Evolutionary conservation across 2,329 filamentous ascomycete species (phyloP).

Genomic region (Lachnellula hyalina): DNA sequence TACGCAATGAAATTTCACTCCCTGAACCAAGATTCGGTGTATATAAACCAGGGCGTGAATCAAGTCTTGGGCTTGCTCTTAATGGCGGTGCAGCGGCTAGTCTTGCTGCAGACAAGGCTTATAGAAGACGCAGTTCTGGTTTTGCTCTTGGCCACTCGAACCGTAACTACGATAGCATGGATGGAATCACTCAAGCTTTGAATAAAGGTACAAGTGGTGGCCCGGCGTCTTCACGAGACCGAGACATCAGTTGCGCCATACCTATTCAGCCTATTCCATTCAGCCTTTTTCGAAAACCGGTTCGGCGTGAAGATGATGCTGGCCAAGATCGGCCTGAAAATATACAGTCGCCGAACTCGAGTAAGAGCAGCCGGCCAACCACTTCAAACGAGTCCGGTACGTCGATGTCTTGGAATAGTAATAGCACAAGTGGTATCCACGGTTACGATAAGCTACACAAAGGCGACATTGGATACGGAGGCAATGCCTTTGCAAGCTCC

Average conservation of each 20-base stretch:
- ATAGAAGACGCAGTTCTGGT: constrained; percentile 52
- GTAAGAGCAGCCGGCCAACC: constrained; percentile 25
- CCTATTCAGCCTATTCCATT: constrained; percentile 50
- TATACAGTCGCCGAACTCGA: constrained; percentile 32
- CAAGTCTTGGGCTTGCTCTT: constrained; percentile 16
- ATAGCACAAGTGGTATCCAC: constrained; percentile 25
- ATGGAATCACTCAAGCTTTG: constrained; percentile 24
- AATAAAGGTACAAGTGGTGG: constrained; percentile 21
- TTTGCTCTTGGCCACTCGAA: constrained; percentile 31
- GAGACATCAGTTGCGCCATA: constrained; percentile 20
- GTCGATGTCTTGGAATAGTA: constrained; percentile 23
- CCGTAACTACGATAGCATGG: constrained; percentile 24
- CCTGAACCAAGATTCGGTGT: constrained; percentile 82
- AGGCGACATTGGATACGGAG: constrained; percentile 59
- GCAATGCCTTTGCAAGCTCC: constrained; percentile 43
- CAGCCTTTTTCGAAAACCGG: constrained; percentile 31
- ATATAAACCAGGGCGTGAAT: constrained; percentile 57
- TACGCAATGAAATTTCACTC: constrained; percentile 82
- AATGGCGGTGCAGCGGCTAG: constrained; percentile 42
- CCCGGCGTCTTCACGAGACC: constrained; percentile 21
- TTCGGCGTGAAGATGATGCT: constrained; percentile 7
- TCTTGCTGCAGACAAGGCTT: constrained; percentile 55
- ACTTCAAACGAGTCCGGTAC: constrained; percentile 30
- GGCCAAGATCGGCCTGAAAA: constrained; percentile 18
- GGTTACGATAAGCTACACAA: constrained; percentile 64